phyloP scores from a whole-genome alignment of 306 rosid species.

The Prunus mume region DNA sequence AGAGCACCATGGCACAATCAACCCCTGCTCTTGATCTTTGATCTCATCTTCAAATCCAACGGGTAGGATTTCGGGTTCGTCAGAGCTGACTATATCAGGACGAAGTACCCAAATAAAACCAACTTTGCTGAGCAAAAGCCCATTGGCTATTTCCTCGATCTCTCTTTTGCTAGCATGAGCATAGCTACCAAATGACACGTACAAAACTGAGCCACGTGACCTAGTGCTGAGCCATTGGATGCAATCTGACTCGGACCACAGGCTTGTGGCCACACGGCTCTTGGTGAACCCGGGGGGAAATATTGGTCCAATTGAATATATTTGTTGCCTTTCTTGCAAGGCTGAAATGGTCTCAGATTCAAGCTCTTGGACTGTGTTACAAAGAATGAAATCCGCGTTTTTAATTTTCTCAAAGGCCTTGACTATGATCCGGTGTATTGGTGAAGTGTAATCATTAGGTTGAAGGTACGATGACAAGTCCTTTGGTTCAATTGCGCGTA shows the following conservation, averaged over 20 bases:
- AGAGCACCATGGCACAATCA: constrained; percentile 29
- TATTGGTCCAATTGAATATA: constrained; percentile 29
- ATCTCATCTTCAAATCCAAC: constrained; percentile 20
- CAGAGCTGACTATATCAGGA: constrained; percentile 12
- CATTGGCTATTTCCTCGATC: constrained; percentile 20
- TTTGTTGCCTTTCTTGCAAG: constrained; percentile 29
- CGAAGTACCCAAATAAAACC: constrained; percentile 30
- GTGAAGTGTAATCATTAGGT: background rate
- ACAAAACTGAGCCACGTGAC: constrained; percentile 26
- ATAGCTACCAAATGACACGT: constrained; percentile 23
- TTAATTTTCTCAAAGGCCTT: constrained; percentile 20
- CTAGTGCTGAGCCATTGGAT: constrained; percentile 26
- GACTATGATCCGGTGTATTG: background rate
- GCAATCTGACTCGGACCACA: constrained; percentile 18
- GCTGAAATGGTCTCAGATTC: constrained; percentile 28
- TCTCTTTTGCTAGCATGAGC: constrained; percentile 1
- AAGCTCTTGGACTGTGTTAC: constrained; percentile 34
- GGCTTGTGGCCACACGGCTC: background rate
- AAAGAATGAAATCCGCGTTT: constrained; percentile 23
- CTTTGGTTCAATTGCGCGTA: constrained; percentile 28
- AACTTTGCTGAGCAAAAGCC: constrained; percentile 21
- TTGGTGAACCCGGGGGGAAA: constrained; percentile 4
- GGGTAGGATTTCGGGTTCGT: constrained; percentile 5
- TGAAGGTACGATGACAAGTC: constrained; percentile 26
- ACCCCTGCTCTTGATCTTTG: constrained; percentile 3